phyloP scores from a whole-genome alignment of 1,139 yeast species.

The Candida dubliniensis region DNA sequence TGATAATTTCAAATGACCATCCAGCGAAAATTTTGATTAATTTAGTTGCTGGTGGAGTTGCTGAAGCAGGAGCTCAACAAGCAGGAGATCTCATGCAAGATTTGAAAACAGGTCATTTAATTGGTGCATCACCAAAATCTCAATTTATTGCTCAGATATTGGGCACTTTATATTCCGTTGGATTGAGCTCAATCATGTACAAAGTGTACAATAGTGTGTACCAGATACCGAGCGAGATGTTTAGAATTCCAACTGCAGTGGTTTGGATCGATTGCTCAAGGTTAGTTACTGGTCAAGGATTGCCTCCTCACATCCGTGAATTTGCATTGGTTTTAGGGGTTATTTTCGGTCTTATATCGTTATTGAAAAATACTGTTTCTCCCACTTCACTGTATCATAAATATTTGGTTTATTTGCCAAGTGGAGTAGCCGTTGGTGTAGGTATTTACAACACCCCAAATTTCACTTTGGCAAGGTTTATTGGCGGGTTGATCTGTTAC shows the following conservation, averaged over 20 bases:
- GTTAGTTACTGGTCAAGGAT: slow-evolving; percentile 84
- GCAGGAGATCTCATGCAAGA: slow-evolving; percentile 99
- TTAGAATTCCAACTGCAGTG: slow-evolving; percentile 90
- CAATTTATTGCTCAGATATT: slow-evolving; percentile 88
- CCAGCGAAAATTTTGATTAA: slow-evolving; percentile 85
- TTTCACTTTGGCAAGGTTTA: slow-evolving; percentile 86
- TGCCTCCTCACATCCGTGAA: slow-evolving; percentile 74
- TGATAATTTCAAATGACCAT: slow-evolving; percentile 70
- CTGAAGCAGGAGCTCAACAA: slow-evolving; percentile 99
- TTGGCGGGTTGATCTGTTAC: slow-evolving; percentile 81
- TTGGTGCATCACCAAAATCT: slow-evolving; percentile 91
- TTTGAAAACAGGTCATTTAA: slow-evolving; percentile 85
- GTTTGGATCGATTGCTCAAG: slow-evolving; percentile 97
- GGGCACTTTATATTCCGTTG: slow-evolving; percentile 82
- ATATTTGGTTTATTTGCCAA: slow-evolving; percentile 66
- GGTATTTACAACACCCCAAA: slow-evolving; percentile 94
- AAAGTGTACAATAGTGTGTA: slow-evolving; percentile 77
- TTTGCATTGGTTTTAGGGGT: slow-evolving; percentile 67
- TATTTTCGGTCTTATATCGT: slow-evolving; percentile 68
- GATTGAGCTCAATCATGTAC: slow-evolving; percentile 80
- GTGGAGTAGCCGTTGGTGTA: slow-evolving; percentile 96
- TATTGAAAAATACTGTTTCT: slow-evolving; percentile 57
- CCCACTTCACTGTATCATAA: slow-evolving; percentile 36
- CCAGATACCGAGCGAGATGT: slow-evolving; percentile 76
- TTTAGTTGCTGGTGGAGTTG: slow-evolving; percentile 91